Evolutionary conservation across 1,284 basidiomycete genomes (phyloP), one percentile per base, ranked within the genome.

Genomic region (Sparassis latifolia): DNA sequence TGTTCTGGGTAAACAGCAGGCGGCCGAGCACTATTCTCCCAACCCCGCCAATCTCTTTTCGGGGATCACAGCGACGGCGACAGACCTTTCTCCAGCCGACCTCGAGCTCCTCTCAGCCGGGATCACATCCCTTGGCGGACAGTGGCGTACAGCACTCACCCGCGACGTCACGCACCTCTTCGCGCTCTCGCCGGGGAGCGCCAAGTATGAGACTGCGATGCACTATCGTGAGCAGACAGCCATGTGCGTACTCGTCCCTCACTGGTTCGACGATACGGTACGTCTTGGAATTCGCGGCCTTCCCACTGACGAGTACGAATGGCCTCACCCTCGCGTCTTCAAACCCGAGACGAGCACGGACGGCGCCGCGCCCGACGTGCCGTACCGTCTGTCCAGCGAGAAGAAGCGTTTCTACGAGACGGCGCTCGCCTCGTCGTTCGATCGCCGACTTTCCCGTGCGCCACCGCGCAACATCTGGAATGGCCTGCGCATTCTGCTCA

Each of bases 81-180:
- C 80, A 5, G 84, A 84, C 56, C 84, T 89, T 5, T 77, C 81
- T 4, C 50, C 69, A 2, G 62, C 79, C 4, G 90, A 93, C 65
- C 68, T 79, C 39, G 89, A 92, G 60, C 78, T 88, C 4, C 77
- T 94, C 40, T 78, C 78, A 1, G 84, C 82, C 0, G 86, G 82
- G 1, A 82, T 94, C 42, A 72, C 76, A 1, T 78, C 83, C 0
- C 78, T 90, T n/a, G 92, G 93, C 0, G 92, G 93, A 2, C 85
- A 89, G 64, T 92, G 82, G 79, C 77, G 86, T 10, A 70, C 72
- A 1, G 82, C 81, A 3, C 76, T 92, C 47, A 91, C 89, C 0
- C 78, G 79, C 52, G 92, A 95, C 55, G 85, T 92, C 38, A 94
- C 92, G 1, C 92, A 95, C 64, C 76, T 94, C 44, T 86, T 95